These are phyloP conservation scores for Conticribra guillardii DNA, from an alignment of 108 stramenopile genomes.

Conservation along the genomic window DNA sequence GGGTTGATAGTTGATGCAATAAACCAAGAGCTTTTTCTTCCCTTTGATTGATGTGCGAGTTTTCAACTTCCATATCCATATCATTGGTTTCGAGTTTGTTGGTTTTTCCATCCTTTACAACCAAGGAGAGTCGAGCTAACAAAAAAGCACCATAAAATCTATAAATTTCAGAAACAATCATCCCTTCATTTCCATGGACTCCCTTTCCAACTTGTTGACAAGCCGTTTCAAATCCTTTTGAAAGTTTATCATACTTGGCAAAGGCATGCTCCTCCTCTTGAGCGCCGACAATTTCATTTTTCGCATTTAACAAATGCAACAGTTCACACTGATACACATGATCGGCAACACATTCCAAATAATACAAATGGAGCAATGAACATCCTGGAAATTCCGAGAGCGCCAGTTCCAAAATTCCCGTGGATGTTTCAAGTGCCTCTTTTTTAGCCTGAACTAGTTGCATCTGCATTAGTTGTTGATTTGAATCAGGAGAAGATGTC, in stretches of 20 bases:
- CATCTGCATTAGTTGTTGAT: conserved; percentile 5
- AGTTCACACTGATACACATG: conserved; percentile 30
- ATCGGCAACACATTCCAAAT: conserved; percentile 45
- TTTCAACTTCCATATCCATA: conserved; percentile 13
- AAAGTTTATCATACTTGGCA: conserved; percentile 24
- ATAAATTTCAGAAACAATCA: conserved; percentile 53
- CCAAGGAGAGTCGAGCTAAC: conserved; percentile 18
- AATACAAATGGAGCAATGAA: conserved; percentile 55
- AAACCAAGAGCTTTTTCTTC: background rate
- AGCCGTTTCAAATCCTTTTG: conserved; percentile 55
- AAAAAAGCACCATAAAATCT: conserved; percentile 44
- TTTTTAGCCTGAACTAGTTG: conserved; percentile 32
- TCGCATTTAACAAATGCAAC: conserved; percentile 4
- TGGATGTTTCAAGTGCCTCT: conserved; percentile 51
- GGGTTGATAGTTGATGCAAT: conserved; percentile 23
- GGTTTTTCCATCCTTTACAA: background rate
- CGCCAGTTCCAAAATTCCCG: conserved; percentile 76
- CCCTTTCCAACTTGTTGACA: conserved; percentile 64
- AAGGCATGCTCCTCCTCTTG: conserved; percentile 6
- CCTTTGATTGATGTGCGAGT: conserved; percentile 2
- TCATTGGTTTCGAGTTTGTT: background rate
- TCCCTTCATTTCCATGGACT: conserved; percentile 66
- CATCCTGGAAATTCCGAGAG: conserved; percentile 79
- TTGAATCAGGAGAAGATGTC: background rate
- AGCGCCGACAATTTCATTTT: conserved; percentile 14